phyloP scores from a whole-genome alignment of 345 rosid species.

The Citrus sp. region DNA sequence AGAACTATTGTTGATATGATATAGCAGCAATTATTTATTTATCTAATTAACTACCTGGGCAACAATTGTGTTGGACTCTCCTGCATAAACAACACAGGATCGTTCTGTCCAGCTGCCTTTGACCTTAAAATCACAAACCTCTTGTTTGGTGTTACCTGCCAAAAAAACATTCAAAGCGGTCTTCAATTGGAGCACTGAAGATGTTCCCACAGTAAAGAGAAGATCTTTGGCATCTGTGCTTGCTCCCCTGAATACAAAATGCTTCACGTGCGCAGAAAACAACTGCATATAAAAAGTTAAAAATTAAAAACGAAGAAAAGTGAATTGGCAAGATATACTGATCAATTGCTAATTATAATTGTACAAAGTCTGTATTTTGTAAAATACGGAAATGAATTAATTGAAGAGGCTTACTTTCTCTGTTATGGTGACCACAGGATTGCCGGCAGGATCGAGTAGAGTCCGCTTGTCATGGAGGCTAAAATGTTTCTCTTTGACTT shows the following conservation, averaged over 20 bases:
- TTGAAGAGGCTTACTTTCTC: background rate
- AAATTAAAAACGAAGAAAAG: background rate
- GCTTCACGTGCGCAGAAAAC: slow-evolving; percentile 34
- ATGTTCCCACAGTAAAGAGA: slow-evolving; percentile 32
- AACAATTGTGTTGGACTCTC: slow-evolving; percentile 34
- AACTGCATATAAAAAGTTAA: background rate
- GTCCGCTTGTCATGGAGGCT: slow-evolving; percentile 14
- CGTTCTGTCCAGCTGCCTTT: slow-evolving; percentile 42
- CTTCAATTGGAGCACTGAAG: slow-evolving; percentile 39
- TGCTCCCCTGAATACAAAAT: slow-evolving; percentile 47
- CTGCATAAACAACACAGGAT: slow-evolving; percentile 43
- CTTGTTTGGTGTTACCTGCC: slow-evolving; percentile 35
- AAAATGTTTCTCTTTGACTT: slow-evolving; percentile 16
- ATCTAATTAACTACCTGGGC: slow-evolving; percentile 36
- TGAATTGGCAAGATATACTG: background rate
- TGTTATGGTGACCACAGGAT: slow-evolving; percentile 13
- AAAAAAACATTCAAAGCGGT: slow-evolving; percentile 42
- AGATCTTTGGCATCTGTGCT: slow-evolving; percentile 37
- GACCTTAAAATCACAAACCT: slow-evolving; percentile 37
- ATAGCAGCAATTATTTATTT: too few species aligned
- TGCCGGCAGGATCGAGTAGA: slow-evolving; percentile 20
- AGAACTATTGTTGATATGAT: too few species aligned
- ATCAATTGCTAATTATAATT: background rate
- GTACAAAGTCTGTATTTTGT: background rate
- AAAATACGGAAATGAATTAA: background rate